phyloP scores from a whole-genome alignment of 2,329 filamentous ascomycete species.

The Ophiostoma sp. region DNA sequence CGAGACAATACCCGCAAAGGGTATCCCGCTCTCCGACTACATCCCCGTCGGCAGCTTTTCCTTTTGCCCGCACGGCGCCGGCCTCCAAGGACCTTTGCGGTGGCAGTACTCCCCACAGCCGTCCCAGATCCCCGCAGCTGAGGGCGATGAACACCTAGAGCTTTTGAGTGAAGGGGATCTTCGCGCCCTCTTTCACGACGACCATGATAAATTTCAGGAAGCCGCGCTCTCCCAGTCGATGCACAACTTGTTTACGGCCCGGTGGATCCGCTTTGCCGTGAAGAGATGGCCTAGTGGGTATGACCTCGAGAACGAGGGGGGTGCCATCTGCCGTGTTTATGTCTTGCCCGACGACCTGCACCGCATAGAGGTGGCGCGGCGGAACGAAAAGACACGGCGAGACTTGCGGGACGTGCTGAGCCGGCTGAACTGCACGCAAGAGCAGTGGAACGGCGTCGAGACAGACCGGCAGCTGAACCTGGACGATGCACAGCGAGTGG shows the following conservation, averaged over 20 bases:
- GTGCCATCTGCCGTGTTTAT: constrained; percentile 47
- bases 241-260: background rate
- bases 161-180: background rate
- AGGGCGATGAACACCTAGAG: background rate
- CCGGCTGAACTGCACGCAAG: constrained; percentile 55
- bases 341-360: constrained; percentile 66
- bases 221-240: no score
- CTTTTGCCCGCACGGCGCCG: background rate
- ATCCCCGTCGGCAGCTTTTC: constrained; percentile 16
- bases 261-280: background rate
- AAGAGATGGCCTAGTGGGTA: background rate
- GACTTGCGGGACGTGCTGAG: constrained; percentile 51
- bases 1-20: background rate
- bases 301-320: background rate
- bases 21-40: constrained; percentile 4
- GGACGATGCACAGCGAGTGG: background rate
- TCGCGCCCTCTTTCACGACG: background rate
- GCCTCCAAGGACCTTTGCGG: background rate
- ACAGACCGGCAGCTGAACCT: background rate
- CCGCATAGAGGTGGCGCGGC: constrained; percentile 53
- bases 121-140: background rate
- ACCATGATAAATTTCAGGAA: background rate
- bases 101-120: background rate
- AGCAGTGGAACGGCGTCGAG: constrained; percentile 56
- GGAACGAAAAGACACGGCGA: constrained; percentile 45